Base-by-base conservation (phyloP, 768 basidiomycete genomes). In the Kockovaella imperatae region DNA sequence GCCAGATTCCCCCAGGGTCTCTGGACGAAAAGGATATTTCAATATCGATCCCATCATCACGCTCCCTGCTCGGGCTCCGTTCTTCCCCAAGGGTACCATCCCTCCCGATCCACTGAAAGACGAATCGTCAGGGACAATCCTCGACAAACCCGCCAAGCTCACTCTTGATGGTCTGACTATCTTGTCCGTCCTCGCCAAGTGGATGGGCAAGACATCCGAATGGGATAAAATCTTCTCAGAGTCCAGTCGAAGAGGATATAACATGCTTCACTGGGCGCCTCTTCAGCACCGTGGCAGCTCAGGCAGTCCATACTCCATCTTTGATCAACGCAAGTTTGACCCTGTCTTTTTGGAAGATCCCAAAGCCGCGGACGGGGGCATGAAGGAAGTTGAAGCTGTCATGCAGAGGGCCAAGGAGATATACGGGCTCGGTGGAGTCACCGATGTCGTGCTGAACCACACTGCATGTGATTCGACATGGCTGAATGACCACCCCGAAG, bases 201-300 rank as follows among this genome's bases (percentile, higher is more conserved):
- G 95, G 95, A 95, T 96, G 87, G 93, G 91, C 1, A 78, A 83
- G 1, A 71, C 87, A 29, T 70, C 75, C 10, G 75, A 82, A 25
- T 97, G 95, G 95, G 76, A 73, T 35, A 76, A 77, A 3, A 81
- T 87, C 66, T 86, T 95, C 56, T 76, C 78, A 41, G 88, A 91
- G 72, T 86, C 88, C 10, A 80, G 82, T 44, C 78, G 86, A 45
- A 77, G 93, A 40, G 93, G 95, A 1, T 99, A 99, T 75, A 99
- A 91, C 43, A 95, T 97, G 88, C 74, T 99, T 35, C 95, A 99
- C 66, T 99, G 85, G 76, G 86, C 93, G 0, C 95, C 95, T 0
- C 75, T 99, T 5, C 93, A 99, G 72, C 83, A 86, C 67, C 77
- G 91, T 28, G 95, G 95, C 18, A 78, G 80, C 54, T 87, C 85